Base-by-base conservation (phyloP, 2,329 filamentous ascomycete species). In the Thielaviopsis cerberus region DNA sequence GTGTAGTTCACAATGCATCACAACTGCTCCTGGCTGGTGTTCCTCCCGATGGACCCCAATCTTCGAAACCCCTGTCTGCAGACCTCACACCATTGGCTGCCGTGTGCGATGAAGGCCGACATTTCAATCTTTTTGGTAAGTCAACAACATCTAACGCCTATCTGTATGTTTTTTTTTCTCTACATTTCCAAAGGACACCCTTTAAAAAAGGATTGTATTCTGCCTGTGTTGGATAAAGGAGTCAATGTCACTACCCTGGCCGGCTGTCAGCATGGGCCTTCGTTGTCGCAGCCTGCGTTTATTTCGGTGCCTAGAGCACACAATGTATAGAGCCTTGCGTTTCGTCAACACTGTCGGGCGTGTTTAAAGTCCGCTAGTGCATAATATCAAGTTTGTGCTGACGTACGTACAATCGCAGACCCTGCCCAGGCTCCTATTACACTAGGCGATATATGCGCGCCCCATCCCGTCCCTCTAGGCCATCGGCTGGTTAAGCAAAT, bases 401-500 rank as follows among this genome's bases (percentile, higher is more conserved):
- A 48, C 41, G 1, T 48, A 20, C n/a, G 37, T n/a, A 20, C 4
- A 13, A 7, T 6, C 8, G 5, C 7, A 48, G 41, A 48, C 41
- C 4, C n/a, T 48, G 3, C 41, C 15, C 17, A n/a, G 15, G 6
- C n/a, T 1, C 20, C 41, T 1, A 48, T 48, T 22, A 7, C 41
- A 6, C 41, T 48, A 7, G n/a, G 7, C 20, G 41, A 48, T 7
- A 48, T 48, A 1, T 48, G 41, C 41, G 10, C 17, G 4, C 2
- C 41, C 15, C 1, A 26, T 7, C 15, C 15, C 11, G 41, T 22
- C 41, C 4, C 8, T 8, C 17, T 20, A 3, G 24, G 37, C n/a
- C 25, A 54, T 8, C 27, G 61, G 25, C 53, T 51, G 1, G 65
- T 75, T 22, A 64, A 63, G 22, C 73, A 79, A 57, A 63, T 77